phyloP scores from a whole-genome alignment of 768 basidiomycete species.

The Butyriboletus loyo region DNA sequence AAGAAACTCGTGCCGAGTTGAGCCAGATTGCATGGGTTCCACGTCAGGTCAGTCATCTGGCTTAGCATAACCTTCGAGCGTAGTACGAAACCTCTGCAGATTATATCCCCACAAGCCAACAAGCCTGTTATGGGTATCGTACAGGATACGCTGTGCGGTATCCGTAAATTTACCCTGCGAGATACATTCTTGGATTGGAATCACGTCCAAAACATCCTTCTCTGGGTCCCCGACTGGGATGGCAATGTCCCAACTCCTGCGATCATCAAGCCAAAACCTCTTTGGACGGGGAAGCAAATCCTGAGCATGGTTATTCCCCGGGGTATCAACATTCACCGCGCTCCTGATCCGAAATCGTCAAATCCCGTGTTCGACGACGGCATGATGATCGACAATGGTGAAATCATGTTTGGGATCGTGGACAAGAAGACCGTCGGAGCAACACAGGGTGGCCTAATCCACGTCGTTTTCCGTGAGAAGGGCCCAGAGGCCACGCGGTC shows the following conservation, averaged over 20 bases:
- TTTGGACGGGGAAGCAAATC: constrained; percentile 98
- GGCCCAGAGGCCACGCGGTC: constrained; percentile 88
- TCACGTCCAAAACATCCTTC: constrained; percentile 92
- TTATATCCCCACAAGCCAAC: constrained; percentile 98
- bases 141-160: constrained; percentile 96
- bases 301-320: constrained; percentile 88
- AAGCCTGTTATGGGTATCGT: constrained; percentile 99
- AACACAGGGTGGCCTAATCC: constrained; percentile 89
- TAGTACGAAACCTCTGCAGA: constrained; percentile 45
- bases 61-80: background rate
- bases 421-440: constrained; percentile 99
- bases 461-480: constrained; percentile 96
- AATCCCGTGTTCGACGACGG: constrained; percentile 91
- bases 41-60: constrained; percentile 61
- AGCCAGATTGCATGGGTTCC: constrained; percentile 99
- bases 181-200: constrained; percentile 96
- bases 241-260: constrained; percentile 89
- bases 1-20: constrained; percentile 97
- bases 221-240: constrained; percentile 99
- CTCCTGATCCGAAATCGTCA: constrained; percentile 72
- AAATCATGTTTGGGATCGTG: constrained; percentile 91
- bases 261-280: constrained; percentile 92
- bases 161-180: constrained; percentile 94
- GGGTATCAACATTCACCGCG: constrained; percentile 89
- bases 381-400: constrained; percentile 95